Conservation (phyloP, 176 grass and related monocot genomes). For the Hsuehochloa calcarea region DNA sequence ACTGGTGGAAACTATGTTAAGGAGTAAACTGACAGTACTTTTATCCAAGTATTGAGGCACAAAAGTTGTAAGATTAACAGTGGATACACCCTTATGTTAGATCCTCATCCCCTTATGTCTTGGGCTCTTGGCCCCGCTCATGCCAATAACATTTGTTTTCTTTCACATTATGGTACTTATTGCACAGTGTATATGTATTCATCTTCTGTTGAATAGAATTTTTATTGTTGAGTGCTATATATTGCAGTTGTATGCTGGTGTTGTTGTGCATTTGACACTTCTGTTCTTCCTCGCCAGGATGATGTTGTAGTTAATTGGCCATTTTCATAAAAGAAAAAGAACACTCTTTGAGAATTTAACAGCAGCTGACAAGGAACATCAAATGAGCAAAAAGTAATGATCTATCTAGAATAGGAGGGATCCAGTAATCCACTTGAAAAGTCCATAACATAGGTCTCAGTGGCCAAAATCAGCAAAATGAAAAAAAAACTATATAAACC, state of each 20-base stretch:
- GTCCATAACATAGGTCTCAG: neutral
- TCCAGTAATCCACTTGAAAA: slow-evolving; percentile 7
- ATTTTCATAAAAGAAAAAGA: neutral
- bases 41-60: slow-evolving; percentile 14
- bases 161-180: neutral
- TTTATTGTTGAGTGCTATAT: slow-evolving; percentile 26
- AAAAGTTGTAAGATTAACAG: slow-evolving; percentile 16
- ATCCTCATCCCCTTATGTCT: neutral
- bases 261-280: neutral
- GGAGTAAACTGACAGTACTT: slow-evolving; percentile 25
- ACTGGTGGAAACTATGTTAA: slow-evolving; percentile 33
- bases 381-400: slow-evolving; percentile 9
- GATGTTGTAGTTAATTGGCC: neutral
- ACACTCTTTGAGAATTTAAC: neutral
- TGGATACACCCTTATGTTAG: slow-evolving; percentile 16
- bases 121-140: neutral
- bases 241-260: neutral
- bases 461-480: neutral
- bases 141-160: neutral
- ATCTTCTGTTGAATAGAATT: neutral
- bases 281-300: slow-evolving; percentile 9
- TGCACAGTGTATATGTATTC: neutral
- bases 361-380: neutral
- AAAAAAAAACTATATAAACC: neutral
- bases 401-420: slow-evolving; percentile 1